phyloP scores from a whole-genome alignment of 495 filamentous ascomycete genomes.

The Wilcoxina mikolae region DNA sequence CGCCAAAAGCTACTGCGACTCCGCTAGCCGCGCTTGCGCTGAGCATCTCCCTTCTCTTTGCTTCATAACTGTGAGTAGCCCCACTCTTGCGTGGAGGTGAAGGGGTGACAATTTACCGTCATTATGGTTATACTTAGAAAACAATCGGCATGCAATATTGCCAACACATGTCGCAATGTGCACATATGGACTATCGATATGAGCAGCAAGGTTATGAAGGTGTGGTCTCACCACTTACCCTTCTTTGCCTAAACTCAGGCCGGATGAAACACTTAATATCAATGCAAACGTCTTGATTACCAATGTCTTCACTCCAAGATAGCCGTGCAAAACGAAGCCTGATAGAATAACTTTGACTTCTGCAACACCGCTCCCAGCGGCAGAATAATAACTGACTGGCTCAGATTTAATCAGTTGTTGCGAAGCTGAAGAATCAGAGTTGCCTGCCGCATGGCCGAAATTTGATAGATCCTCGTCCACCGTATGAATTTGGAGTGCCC shows the following conservation, averaged over 20 bases:
- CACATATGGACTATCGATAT: slow-evolving; percentile 58
- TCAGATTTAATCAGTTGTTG: slow-evolving; percentile 30
- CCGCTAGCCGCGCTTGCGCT: slow-evolving; percentile 85
- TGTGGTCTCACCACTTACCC: slow-evolving; percentile 29
- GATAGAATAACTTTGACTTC: slow-evolving; percentile 96
- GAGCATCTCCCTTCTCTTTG: slow-evolving; percentile 72
- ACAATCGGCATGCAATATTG: slow-evolving; percentile 86
- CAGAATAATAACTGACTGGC: slow-evolving; percentile 87
- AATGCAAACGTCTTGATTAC: slow-evolving; percentile 72
- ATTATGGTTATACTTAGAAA: slow-evolving; percentile 84
- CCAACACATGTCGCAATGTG: slow-evolving; percentile 94
- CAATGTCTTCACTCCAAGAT: slow-evolving; percentile 78
- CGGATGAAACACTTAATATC: slow-evolving; percentile 79
- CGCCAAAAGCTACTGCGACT: slow-evolving; percentile 89
- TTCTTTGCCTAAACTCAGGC: slow-evolving; percentile 88
- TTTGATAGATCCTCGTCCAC: slow-evolving; percentile 63
- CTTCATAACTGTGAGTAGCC: slow-evolving; percentile 17
- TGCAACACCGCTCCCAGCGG: slow-evolving; percentile 89
- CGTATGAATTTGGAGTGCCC: slow-evolving; percentile 67
- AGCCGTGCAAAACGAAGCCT: slow-evolving; percentile 89
- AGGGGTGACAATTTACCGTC: slow-evolving; percentile 43
- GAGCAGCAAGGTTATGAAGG: not conserved
- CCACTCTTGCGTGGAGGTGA: not conserved
- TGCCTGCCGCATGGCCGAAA: slow-evolving; percentile 26
- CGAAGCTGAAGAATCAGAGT: slow-evolving; percentile 28